These are phyloP conservation scores for Alopecurus myosuroides DNA, from an alignment of 176 grass and related monocot genomes.

Conservation along the genomic window DNA sequence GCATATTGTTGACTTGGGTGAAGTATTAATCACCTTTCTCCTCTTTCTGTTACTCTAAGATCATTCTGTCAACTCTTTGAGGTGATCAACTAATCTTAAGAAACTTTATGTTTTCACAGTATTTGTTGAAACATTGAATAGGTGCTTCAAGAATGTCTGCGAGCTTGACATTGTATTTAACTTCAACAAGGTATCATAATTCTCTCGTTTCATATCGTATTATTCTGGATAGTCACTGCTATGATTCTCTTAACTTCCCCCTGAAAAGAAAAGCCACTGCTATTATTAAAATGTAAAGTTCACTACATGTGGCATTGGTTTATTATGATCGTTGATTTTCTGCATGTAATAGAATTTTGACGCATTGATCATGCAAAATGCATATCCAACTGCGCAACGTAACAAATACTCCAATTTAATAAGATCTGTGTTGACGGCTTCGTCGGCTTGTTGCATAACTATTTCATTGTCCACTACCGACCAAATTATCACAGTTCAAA, in stretches of 20 bases:
- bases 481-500: background rate
- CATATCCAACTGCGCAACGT: background rate
- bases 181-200: slow-evolving; percentile 83
- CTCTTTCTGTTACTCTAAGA: background rate
- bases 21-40: background rate
- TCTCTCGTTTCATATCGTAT: slow-evolving; percentile 10
- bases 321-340: background rate
- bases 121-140: slow-evolving; percentile 90
- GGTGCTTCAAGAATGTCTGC: slow-evolving; percentile 98
- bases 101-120: slow-evolving; percentile 47
- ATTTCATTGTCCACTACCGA: background rate
- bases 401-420: background rate
- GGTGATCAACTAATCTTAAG: slow-evolving; percentile 3
- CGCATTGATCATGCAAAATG: background rate
- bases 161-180: slow-evolving; percentile 95
- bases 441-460: background rate
- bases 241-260: background rate
- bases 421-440: background rate
- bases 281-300: background rate
- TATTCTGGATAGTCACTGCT: background rate
- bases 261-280: background rate
- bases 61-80: background rate
- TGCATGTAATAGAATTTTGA: background rate
- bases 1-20: background rate
- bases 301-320: background rate